Base-by-base conservation (phyloP, 805 yeast genomes). In the Alloascoidea hylecoeti region DNA sequence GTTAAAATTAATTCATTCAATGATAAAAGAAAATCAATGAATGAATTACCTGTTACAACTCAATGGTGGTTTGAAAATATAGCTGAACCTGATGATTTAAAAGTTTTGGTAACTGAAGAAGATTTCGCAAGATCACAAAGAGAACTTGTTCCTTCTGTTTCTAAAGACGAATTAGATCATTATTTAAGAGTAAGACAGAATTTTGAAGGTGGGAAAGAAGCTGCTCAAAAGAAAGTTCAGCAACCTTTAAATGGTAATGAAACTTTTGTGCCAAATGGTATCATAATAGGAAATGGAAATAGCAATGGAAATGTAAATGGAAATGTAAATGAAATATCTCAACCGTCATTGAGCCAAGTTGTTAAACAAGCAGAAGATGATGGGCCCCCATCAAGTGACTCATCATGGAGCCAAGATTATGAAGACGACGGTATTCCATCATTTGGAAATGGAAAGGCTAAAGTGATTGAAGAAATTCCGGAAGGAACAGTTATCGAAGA, bases 31-130 rank as follows among this genome's bases (percentile, higher is more conserved):
- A 49, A 48, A 3, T 64, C 65, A 3, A 52, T 53, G 1, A 46
- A 41, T 4, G 39, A 42, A 14, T 65, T 63, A 3, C 58, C 60
- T 4, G 67, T 83, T 0, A 72, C 81, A 4, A 69, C 83, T 1
- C 65, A 94, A 40, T 80, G 86, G 71, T 89, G 96, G 96, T 85
- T 92, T 55, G 95, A 86, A 46, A 75, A 78, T 43, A 65, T 72
- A 12, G 89, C 95, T 1, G 68, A 70, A 0, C 60, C 64, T 2
- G 70, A 67, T 1, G 96, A 89, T 50, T 65, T 69, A 4, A 64
- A 66, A 3, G 96, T 86, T 1, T 51, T 60, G 14, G 96, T 89
- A 2, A 61, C 64, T 15, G 67, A 66, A 61, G 72, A 63, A 23
- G 97, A 92, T 53, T 89, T 89, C 52, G 61, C 60, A n/a, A 80